Evolutionary conservation across 805 yeast genomes (phyloP).

Genomic region (Yamadazyma laniorum): DNA sequence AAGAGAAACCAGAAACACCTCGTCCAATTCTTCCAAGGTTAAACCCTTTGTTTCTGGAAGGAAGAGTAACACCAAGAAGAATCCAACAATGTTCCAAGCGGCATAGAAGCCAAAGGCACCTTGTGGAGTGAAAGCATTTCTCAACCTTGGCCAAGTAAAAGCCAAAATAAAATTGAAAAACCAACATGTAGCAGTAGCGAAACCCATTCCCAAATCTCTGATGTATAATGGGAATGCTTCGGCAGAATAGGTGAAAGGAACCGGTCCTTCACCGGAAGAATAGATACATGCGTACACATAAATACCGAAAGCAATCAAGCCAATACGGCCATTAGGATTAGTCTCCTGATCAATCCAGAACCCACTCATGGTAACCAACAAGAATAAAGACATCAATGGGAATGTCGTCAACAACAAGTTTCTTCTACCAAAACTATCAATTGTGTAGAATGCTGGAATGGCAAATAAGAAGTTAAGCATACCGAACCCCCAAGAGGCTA

Average conservation of each 20-base stretch:
- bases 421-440: conserved; percentile 76
- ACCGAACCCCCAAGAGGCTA: conserved; percentile 88
- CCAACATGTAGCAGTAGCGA: conserved; percentile 76
- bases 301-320: conserved; percentile 67
- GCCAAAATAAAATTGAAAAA: conserved; percentile 69
- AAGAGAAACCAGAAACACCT: conserved; percentile 61
- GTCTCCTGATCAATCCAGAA: conserved; percentile 59
- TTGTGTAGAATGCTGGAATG: conserved; percentile 75
- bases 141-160: conserved; percentile 75
- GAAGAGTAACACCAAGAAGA: conserved; percentile 67
- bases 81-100: conserved; percentile 74
- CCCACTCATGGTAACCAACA: conserved; percentile 65
- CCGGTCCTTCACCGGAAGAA: conserved; percentile 86
- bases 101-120: conserved; percentile 92
- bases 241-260: conserved; percentile 85
- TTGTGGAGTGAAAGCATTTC: conserved; percentile 64
- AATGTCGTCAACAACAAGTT: conserved; percentile 54
- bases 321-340: conserved; percentile 53
- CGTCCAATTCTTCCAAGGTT: conserved; percentile 75
- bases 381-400: conserved; percentile 60
- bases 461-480: conserved; percentile 78
- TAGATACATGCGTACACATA: conserved; percentile 71
- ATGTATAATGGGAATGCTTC: conserved; percentile 77
- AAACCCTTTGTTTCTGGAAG: conserved; percentile 66
- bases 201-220: conserved; percentile 77